Conservation (phyloP, 2,329 filamentous ascomycete genomes). For the Periconia sp. region DNA sequence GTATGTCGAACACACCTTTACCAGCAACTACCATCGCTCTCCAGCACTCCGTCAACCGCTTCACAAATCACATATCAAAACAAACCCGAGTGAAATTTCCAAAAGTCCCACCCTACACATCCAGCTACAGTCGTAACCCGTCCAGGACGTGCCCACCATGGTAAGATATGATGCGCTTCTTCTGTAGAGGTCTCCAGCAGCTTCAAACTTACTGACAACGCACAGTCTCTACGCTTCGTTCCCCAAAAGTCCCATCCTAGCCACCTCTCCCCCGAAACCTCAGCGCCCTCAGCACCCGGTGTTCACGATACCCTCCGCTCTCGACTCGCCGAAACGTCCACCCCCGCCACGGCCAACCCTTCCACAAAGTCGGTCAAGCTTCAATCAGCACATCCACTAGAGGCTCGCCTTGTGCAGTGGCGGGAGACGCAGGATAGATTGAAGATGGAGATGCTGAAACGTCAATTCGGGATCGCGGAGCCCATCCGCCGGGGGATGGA, state of each 20-base stretch:
- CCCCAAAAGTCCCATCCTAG: slow-evolving; percentile 67
- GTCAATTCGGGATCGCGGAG: slow-evolving; percentile 89
- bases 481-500: slow-evolving; percentile 94
- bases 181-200: background rate
- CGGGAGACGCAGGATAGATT: slow-evolving; percentile 82
- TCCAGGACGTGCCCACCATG: background rate
- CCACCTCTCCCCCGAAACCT: slow-evolving; percentile 56
- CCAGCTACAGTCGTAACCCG: background rate
- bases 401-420: slow-evolving; percentile 86
- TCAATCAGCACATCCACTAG: slow-evolving; percentile 82
- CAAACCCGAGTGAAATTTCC: background rate
- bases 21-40: background rate
- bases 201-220: background rate
- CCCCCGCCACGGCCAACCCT: slow-evolving; percentile 22
- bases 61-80: background rate
- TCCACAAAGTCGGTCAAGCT: slow-evolving; percentile 44
- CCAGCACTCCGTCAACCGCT: background rate
- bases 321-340: slow-evolving; percentile 65
- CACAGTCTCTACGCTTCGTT: slow-evolving; percentile 84
- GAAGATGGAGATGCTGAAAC: slow-evolving; percentile 85
- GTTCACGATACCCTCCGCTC: slow-evolving; percentile 90
- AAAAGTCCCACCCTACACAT: background rate
- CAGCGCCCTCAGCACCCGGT: slow-evolving; percentile 86
- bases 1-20: slow-evolving; percentile 2
- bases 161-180: background rate